Percentiles rank a stretch among this genome's conserved stretches.
Conservation (phyloP, 208 protist species). For the Trypanosoma scelopori region DNA sequence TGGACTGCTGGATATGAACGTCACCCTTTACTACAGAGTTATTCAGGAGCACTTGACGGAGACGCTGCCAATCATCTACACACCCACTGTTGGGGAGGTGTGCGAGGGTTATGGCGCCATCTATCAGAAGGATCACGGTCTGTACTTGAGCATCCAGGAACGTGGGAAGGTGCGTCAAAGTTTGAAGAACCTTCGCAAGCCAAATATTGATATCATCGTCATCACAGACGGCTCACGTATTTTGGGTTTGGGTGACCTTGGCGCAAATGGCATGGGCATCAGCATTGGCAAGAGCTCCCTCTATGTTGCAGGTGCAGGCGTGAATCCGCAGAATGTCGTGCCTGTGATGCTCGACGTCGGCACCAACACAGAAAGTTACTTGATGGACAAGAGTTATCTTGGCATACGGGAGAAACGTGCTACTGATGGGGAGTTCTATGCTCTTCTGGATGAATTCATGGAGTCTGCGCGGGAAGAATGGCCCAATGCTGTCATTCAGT, state of each 20-base stretch:
- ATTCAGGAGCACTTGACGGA: constrained; percentile 42
- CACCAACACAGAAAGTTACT: constrained; percentile 76
- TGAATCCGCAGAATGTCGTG: constrained; percentile 74
- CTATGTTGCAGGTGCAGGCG: constrained; percentile 85
- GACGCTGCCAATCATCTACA: constrained; percentile 65
- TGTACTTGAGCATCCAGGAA: constrained; percentile 73
- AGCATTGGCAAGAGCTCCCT: constrained; percentile 90
- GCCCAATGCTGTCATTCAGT: constrained; percentile 87
- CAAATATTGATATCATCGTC: constrained; percentile 87
- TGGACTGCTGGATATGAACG: constrained; percentile 44
- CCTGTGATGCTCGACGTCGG: constrained; percentile 90
- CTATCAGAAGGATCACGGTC: constrained; percentile 56
- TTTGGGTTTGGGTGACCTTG: constrained; percentile 88
- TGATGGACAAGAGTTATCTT: constrained; percentile 78
- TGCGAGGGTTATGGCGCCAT: constrained; percentile 72
- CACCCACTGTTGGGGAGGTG: constrained; percentile 82
- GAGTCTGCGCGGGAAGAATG: constrained; percentile 58
- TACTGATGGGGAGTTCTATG: constrained; percentile 66
- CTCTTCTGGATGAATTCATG: constrained; percentile 89
- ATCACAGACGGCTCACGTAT: constrained; percentile 91
- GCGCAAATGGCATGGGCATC: constrained; percentile 93
- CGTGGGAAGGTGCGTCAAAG: constrained; percentile 53
- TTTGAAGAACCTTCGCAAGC: constrained; percentile 69
- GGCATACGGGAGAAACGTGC: constrained; percentile 47
- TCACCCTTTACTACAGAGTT: constrained; percentile 52